Evolutionary conservation across 306 rosid species (phyloP).

Genomic region (Vachellia pachyceras): DNA sequence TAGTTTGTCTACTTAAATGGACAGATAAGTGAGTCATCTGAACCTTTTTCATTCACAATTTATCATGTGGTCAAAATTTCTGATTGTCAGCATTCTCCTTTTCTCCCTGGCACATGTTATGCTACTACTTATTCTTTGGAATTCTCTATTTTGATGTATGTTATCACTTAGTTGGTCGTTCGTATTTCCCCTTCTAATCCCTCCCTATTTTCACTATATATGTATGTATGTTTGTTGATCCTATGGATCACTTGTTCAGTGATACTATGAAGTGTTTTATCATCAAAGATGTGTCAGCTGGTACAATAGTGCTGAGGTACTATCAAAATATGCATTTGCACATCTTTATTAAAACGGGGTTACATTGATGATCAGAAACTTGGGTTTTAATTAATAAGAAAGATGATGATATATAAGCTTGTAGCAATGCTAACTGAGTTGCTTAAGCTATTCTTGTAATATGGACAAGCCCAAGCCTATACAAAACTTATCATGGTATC

Average conservation of each 20-base stretch:
- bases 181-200: background rate
- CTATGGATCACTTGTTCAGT: background rate
- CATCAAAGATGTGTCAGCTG: background rate
- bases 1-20: conserved; percentile 29
- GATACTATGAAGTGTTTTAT: background rate
- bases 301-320: background rate
- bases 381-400: background rate
- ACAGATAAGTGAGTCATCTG: conserved; percentile 15
- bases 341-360: background rate
- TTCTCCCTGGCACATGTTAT: background rate
- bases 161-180: conserved; percentile 5
- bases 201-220: background rate
- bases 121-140: background rate
- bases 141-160: conserved; percentile 1
- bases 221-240: background rate
- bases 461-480: background rate
- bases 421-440: background rate
- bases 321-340: background rate
- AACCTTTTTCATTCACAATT: conserved; percentile 6
- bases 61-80: background rate
- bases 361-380: background rate
- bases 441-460: background rate
- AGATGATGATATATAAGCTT: background rate
- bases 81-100: background rate
- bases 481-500: background rate